These are phyloP conservation scores for Bolboschoenoplectus hybrid DNA, from an alignment of 202 grass and related monocot genomes.

Conservation along the genomic window DNA sequence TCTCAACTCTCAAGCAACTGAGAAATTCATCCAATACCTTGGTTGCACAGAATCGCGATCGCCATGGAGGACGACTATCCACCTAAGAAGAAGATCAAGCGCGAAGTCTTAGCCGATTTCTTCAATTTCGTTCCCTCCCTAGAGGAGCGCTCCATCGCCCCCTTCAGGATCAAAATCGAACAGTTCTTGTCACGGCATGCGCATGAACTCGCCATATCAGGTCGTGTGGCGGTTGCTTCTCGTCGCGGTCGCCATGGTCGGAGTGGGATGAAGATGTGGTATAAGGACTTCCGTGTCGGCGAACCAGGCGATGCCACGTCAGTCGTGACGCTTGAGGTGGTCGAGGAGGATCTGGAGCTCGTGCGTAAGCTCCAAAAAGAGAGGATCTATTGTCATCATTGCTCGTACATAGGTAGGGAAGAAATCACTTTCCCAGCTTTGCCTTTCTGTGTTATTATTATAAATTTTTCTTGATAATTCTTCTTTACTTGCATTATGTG, in stretches of 20 bases:
- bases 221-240: too few relatives aligned
- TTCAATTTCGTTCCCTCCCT: conserved; percentile 29
- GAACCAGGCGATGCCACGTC: neutral
- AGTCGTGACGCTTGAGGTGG: conserved; percentile 61
- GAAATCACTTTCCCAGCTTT: conserved; percentile 31
- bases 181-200: conserved; percentile 48
- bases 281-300: conserved; percentile 35
- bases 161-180: conserved; percentile 52
- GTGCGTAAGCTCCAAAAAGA: neutral
- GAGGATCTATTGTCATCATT: conserved; percentile 82
- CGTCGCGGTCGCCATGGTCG: too few relatives aligned
- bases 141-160: neutral
- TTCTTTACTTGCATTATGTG: neutral
- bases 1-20: too few relatives aligned
- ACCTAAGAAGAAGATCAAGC: conserved; percentile 51
- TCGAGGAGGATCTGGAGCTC: conserved; percentile 65
- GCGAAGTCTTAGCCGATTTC: conserved; percentile 38
- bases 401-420: conserved; percentile 76
- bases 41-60: neutral
- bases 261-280: conserved; percentile 36
- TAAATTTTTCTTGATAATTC: neutral
- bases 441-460: neutral
- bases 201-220: neutral
- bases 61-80: conserved; percentile 50
- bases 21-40: neutral